Evolutionary conservation across 345 rosid genomes (phyloP).

Genomic region (Sonneratia caseolaris): DNA sequence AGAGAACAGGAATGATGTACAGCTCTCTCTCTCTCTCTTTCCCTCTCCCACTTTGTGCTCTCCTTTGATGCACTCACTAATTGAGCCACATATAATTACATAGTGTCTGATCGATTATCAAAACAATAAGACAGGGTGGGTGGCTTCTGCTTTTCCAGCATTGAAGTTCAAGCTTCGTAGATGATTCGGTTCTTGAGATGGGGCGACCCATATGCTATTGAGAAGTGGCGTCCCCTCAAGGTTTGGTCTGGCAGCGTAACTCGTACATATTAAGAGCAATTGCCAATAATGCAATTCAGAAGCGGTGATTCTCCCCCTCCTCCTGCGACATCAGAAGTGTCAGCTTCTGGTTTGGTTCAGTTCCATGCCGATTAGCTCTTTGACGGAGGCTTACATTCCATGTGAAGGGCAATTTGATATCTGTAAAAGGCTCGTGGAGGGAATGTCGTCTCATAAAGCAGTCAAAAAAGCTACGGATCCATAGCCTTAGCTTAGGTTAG

Average conservation of each 20-base stretch:
- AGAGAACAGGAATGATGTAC: conserved; percentile 3
- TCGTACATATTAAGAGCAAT: too few relatives aligned
- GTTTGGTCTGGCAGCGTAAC: too few relatives aligned
- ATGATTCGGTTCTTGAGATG: not conserved
- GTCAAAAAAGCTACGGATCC: not conserved
- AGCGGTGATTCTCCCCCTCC: not conserved
- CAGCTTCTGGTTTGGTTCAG: too few relatives aligned
- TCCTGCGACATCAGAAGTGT: too few relatives aligned
- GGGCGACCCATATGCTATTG: not conserved
- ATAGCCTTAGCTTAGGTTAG: conserved; percentile 1
- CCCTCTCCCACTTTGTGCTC: not conserved
- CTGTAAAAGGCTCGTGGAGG: not conserved
- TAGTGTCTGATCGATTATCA: not conserved
- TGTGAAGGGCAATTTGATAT: not conserved
- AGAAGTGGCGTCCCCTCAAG: not conserved
- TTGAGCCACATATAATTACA: not conserved
- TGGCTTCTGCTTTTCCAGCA: not conserved
- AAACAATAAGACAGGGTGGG: not conserved
- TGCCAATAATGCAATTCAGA: too few relatives aligned
- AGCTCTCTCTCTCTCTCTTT: not conserved
- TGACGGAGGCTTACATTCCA: not conserved
- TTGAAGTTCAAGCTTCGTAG: not conserved
- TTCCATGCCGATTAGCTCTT: too few relatives aligned
- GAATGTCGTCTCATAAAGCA: conserved; percentile 1
- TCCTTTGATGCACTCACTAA: not conserved